Evolutionary conservation across 2,329 filamentous ascomycete species (phyloP), one percentile per base, ranked within the genome.

Genomic region (Aphanocladium album): DNA sequence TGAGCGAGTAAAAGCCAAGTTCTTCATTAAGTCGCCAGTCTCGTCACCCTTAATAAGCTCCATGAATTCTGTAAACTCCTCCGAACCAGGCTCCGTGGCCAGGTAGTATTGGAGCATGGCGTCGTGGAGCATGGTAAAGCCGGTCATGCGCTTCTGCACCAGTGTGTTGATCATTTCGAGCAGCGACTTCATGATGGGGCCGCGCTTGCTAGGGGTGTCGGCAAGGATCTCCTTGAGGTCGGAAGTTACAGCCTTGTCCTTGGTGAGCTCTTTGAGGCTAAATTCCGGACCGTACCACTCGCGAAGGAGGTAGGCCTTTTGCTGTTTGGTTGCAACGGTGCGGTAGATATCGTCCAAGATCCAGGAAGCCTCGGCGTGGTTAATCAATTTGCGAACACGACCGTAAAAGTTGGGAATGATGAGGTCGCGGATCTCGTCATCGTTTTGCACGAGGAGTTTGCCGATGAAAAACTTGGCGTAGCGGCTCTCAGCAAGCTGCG

Each of bases 271-370:
- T 72, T 93, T 90, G 47, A 98, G 83, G 16, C 90, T 85, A 71
- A 96, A 99, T 71, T 98, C 95, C 1, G 93, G 84, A 1, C 95
- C 95, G 73, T 97, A 99, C 92, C 95, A 99, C 75, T 99, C 95
- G 57, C 93, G 84, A 62, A 99, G 81, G 62, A 99, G 81, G 52
- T 85, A 84, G 37, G 89, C 88, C 77, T 93, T 96, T 72, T 99
- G 95, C 67, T 90, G 83, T 70, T 88, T 87, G 23, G 89, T 95
- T 11, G 93, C 93, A 61, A 93, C 88, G 52, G 89, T 89, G 63
- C 95, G 87, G 79, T 98, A 99, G 66, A 97, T 89, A 74, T 99
- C 95, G 73, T 99, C 96, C 46, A 99, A 80, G 67, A 99, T 98
- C 93, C 95, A 99, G 45, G 91, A 93, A 35, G 91, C 95, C 76